Evolutionary conservation across 2,329 filamentous ascomycete genomes (phyloP).

Genomic region (Stagonosporopsis vannaccii): DNA sequence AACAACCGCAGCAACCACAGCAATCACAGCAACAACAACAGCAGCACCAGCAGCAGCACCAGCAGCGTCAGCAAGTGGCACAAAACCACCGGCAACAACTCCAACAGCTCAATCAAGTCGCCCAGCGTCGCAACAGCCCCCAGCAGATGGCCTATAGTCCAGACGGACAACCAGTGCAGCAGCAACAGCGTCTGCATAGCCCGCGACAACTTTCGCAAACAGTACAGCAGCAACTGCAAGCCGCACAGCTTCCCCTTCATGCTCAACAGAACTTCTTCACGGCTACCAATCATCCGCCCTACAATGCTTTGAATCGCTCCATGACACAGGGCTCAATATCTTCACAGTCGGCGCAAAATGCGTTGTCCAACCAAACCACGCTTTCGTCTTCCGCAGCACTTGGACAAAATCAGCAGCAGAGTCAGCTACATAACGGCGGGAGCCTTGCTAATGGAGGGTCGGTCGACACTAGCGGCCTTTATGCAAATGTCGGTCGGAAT

Average conservation of each 20-base stretch:
- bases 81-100: slow-evolving; percentile 34
- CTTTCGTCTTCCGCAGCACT: slow-evolving; percentile 5
- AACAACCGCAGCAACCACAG: slow-evolving; percentile 7
- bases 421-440: slow-evolving; percentile 21
- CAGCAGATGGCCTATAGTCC: slow-evolving; percentile 31
- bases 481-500: slow-evolving; percentile 20
- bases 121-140: slow-evolving; percentile 23
- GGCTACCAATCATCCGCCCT: slow-evolving; percentile 33
- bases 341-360: slow-evolving; percentile 22
- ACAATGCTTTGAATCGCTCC: slow-evolving; percentile 31
- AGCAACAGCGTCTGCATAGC: slow-evolving; percentile 24
- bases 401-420: slow-evolving; percentile 28
- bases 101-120: slow-evolving; percentile 31
- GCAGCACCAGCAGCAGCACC: slow-evolving; percentile 26
- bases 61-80: slow-evolving; percentile 17
- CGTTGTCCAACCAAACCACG: slow-evolving; percentile 13
- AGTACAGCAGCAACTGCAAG: slow-evolving; percentile 32
- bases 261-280: slow-evolving; percentile 27
- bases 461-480: slow-evolving; percentile 31
- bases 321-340: slow-evolving; percentile 30
- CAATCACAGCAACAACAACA: slow-evolving; percentile 11
- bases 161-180: slow-evolving; percentile 27
- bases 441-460: slow-evolving; percentile 23
- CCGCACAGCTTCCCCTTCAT: slow-evolving; percentile 30
- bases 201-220: slow-evolving; percentile 29